Base-by-base conservation (phyloP, 1,284 basidiomycete genomes). In the Porogramme epimiltina region DNA sequence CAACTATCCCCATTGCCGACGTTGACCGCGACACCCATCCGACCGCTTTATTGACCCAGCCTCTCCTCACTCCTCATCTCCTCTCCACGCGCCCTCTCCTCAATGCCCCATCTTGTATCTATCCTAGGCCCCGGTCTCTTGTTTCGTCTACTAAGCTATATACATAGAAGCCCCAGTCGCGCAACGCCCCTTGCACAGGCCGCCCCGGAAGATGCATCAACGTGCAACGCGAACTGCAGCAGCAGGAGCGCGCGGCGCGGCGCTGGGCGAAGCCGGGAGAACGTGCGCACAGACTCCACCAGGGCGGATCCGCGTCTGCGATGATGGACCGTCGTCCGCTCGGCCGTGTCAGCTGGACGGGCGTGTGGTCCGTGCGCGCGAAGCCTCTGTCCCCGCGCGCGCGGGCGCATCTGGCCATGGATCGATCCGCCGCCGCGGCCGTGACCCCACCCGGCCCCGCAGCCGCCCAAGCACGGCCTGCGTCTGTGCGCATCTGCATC, bases 91-190 rank as follows among this genome's bases (percentile, higher is more conserved):
- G 24, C 25, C 36, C 24, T 18, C 20, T 22, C n/a, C 33, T 42
- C 43, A 39, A 43, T 47, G 51, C 57, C 51, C 42, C 43, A 56
- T 56, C 57, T 55, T 59, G 57, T 59, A 59, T 59, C 57, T 59
- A 59, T 55, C 47, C 54, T 52, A 40, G 23, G 49, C 37, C 43
- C 49, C 23, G 37, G 51, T 40, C 47, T 52, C 52, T 49, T 59
- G 57, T 59, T 47, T 56, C 49, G 46, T 49, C 49, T 54, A 59
- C 57, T 59, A 55, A 59, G 57, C 46, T 54, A 51, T 59, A 56
- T 59, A 59, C 57, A 59, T 59, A 59, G 57, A 59, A 51, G 57
- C 28, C 6, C 6, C 54, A 51, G 43, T 51, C 39, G 37, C 43
- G 24, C 49, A 40, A 46, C 36, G 45, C 36, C 24, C 26, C 49